phyloP scores from a whole-genome alignment of 2,329 filamentous ascomycete species.

The Sporothrix protearum region DNA sequence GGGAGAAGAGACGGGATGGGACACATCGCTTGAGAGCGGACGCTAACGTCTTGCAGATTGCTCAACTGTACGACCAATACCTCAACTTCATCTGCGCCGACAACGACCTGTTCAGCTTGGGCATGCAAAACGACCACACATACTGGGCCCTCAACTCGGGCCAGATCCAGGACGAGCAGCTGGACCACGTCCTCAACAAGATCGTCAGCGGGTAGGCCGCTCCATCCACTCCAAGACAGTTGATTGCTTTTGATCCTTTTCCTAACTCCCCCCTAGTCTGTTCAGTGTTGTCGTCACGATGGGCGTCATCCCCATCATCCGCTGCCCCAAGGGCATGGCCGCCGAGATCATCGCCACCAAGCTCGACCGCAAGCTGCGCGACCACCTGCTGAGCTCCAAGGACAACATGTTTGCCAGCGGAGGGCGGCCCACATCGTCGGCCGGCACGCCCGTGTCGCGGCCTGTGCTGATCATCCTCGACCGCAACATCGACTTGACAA shows the following conservation, averaged over 20 bases:
- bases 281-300: slow-evolving; percentile 99
- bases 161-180: slow-evolving; percentile 81
- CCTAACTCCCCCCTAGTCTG: slow-evolving; percentile 41
- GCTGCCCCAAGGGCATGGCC: slow-evolving; percentile 87
- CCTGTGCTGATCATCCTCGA: slow-evolving; percentile 93
- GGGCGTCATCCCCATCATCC: slow-evolving; percentile 92
- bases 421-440: slow-evolving; percentile 55
- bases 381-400: slow-evolving; percentile 96
- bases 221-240: neutral
- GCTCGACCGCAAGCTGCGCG: slow-evolving; percentile 89
- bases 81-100: slow-evolving; percentile 96
- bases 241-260: neutral
- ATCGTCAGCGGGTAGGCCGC: slow-evolving; percentile 74
- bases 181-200: slow-evolving; percentile 81
- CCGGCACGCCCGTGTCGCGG: slow-evolving; percentile 66
- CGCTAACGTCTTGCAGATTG: slow-evolving; percentile 55
- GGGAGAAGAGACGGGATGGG: no score
- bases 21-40: no score
- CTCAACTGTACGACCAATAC: slow-evolving; percentile 94
- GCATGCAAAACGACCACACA: slow-evolving; percentile 82
- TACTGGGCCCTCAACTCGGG: slow-evolving; percentile 97
- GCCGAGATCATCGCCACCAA: slow-evolving; percentile 93
- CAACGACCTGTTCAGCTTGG: slow-evolving; percentile 90
- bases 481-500: slow-evolving; percentile 89
- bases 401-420: slow-evolving; percentile 83